Conservation (phyloP, 169 alveolate species). For the Amoebophrya sp. region DNA sequence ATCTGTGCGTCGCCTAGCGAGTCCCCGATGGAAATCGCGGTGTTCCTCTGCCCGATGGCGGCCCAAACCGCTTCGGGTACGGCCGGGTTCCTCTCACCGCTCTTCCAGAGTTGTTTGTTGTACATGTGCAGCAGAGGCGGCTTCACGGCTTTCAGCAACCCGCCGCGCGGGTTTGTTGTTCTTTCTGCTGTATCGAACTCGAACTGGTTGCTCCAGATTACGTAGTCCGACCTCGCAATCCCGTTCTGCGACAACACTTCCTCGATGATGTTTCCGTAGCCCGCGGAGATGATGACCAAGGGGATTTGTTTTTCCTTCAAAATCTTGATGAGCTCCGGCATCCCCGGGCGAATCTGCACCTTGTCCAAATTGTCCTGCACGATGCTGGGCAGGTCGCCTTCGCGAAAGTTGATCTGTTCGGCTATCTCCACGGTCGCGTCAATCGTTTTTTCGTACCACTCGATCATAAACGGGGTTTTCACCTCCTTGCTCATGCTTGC, state of each 20-base stretch:
- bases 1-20: not conserved
- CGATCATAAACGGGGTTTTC: not conserved
- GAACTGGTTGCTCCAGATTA: not conserved
- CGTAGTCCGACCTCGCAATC: not conserved
- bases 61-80: not conserved
- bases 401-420: not conserved
- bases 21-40: not conserved
- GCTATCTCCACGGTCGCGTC: not conserved
- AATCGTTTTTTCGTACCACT: not conserved
- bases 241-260: not conserved
- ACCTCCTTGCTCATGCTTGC: not conserved
- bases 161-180: not conserved
- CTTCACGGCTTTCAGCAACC: not conserved
- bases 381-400: not conserved
- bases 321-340: not conserved
- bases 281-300: not conserved
- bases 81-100: no score
- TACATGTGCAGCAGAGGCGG: not conserved
- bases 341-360: not conserved
- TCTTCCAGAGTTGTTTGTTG: not conserved
- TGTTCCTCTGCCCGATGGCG: not conserved
- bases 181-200: no score
- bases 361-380: not conserved
- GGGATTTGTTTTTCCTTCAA: not conserved
- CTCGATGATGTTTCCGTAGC: not conserved